Evolutionary conservation across 106 monocot species (phyloP).

Genomic region (Alisma plantagoaquatica): DNA sequence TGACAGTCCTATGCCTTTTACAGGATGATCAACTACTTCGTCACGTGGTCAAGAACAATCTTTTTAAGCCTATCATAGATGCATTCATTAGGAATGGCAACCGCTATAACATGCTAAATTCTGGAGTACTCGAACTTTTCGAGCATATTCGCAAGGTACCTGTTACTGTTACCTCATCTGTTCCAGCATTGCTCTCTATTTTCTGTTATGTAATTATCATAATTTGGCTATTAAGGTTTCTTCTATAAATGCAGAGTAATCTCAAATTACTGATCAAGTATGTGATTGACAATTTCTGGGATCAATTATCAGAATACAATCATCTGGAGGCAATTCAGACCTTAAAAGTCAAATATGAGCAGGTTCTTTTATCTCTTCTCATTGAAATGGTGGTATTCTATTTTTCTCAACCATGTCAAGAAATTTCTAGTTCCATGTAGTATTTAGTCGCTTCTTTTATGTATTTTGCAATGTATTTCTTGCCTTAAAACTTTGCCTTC

Average conservation of each 20-base stretch:
- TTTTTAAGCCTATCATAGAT: slow-evolving; percentile 80
- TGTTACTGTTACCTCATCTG: too few species aligned
- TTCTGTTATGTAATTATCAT: background rate
- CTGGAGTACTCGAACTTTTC: slow-evolving; percentile 78
- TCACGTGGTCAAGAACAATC: slow-evolving; percentile 84
- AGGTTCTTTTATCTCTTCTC: slow-evolving; percentile 32
- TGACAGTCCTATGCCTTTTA: too few species aligned
- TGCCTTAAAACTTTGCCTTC: too few species aligned
- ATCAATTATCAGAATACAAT: slow-evolving; percentile 59
- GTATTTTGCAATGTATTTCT: too few species aligned
- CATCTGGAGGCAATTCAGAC: slow-evolving; percentile 49
- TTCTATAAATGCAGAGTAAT: slow-evolving; percentile 37
- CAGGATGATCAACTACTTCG: slow-evolving; percentile 84
- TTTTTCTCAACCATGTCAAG: too few species aligned
- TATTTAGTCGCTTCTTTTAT: too few species aligned
- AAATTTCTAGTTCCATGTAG: too few species aligned
- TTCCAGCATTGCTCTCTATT: background rate
- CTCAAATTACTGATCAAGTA: slow-evolving; percentile 52
- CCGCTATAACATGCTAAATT: slow-evolving; percentile 91
- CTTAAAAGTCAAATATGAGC: slow-evolving; percentile 87
- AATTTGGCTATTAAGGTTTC: background rate
- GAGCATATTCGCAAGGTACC: slow-evolving; percentile 88
- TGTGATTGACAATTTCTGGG: slow-evolving; percentile 63
- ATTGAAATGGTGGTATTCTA: too few species aligned
- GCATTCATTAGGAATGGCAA: slow-evolving; percentile 78